Percentiles rank a stretch among this genome's conserved stretches.
Conservation (phyloP, 495 filamentous ascomycete species). For the Penicillium coffeae region DNA sequence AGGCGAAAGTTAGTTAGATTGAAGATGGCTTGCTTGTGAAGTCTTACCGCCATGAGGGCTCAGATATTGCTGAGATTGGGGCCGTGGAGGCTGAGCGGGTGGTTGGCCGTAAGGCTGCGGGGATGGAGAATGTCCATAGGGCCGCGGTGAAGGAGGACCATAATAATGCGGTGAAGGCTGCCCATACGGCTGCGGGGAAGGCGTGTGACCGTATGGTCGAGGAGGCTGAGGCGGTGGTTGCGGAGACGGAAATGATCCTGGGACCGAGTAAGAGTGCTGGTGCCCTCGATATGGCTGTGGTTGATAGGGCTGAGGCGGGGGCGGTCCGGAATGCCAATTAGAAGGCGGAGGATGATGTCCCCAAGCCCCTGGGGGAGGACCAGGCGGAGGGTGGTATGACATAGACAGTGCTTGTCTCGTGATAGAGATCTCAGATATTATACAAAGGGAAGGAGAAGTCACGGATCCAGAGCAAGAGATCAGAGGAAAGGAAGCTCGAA, state of each 20-base stretch:
- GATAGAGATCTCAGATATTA: not conserved
- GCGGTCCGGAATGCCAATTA: not conserved
- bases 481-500: not conserved
- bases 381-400: constrained; percentile 25
- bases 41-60: constrained; percentile 12
- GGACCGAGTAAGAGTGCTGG: constrained; percentile 7
- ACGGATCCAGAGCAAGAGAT: no score
- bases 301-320: constrained; percentile 1
- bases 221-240: constrained; percentile 18
- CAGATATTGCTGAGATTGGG: constrained; percentile 6
- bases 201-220: constrained; percentile 5
- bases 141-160: constrained; percentile 8
- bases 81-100: not conserved
- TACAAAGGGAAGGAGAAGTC: not conserved
- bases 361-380: constrained; percentile 21
- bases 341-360: constrained; percentile 18
- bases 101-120: constrained; percentile 10
- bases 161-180: constrained; percentile 9
- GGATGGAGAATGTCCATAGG: constrained; percentile 7
- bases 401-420: constrained; percentile 11
- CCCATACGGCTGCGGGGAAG: constrained; percentile 15
- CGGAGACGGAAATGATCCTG: not conserved
- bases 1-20: not conserved
- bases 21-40: not conserved
- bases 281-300: constrained; percentile 16